phyloP scores from a whole-genome alignment of 1,284 basidiomycete genomes.

The Sporisorium scitamineum region DNA sequence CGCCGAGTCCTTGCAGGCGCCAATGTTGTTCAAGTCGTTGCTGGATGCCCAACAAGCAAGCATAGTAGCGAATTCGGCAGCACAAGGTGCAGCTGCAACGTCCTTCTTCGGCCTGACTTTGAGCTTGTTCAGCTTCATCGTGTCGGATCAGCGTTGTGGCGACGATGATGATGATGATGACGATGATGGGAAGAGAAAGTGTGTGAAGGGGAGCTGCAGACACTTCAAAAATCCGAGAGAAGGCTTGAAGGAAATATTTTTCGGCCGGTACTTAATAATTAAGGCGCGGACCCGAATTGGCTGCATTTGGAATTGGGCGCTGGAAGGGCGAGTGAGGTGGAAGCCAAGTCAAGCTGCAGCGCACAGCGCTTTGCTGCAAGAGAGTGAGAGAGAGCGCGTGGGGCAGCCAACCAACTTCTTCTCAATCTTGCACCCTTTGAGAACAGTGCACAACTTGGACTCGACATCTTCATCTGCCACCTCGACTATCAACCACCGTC shows the following conservation, averaged over 20 bases:
- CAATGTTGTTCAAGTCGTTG: conserved; percentile 77
- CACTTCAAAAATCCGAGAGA: conserved; percentile 11
- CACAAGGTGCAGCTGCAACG: conserved; percentile 77
- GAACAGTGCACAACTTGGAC: background rate
- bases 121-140: conserved; percentile 66
- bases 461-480: background rate
- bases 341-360: conserved; percentile 15
- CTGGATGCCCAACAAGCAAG: conserved; percentile 91
- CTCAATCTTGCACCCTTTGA: conserved; percentile 3
- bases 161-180: background rate
- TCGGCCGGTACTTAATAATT: conserved; percentile 18
- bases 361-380: too few relatives aligned
- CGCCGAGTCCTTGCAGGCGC: conserved; percentile 77
- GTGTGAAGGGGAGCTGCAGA: conserved; percentile 12
- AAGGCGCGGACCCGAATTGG: background rate
- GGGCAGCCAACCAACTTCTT: conserved; percentile 17
- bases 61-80: conserved; percentile 82
- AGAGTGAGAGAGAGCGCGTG: too few relatives aligned
- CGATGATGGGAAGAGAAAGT: conserved; percentile 14
- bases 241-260: background rate
- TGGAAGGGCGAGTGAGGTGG: conserved; percentile 22
- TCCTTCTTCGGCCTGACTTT: conserved; percentile 76
- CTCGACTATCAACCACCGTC: background rate
- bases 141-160: background rate
- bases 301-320: conserved; percentile 13